Evolutionary conservation across 345 rosid species (phyloP), one percentile per base, ranked within the genome.

Genomic region (Anacardium occidentale): DNA sequence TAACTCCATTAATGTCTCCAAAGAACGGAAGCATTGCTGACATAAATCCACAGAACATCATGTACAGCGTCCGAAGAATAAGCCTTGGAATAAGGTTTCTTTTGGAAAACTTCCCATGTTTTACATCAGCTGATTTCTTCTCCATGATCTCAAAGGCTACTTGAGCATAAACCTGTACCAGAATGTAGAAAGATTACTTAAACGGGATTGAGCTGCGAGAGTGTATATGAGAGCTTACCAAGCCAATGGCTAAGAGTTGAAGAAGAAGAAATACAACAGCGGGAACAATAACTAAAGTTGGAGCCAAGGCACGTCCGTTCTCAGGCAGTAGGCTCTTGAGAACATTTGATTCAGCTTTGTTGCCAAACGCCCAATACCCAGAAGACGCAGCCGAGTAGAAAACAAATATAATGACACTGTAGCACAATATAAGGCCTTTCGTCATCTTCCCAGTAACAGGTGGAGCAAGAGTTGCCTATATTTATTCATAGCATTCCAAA

Each of bases 371-470:
- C 88, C 85, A 91, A 63, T 91, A 93, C 18, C 98, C 98, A 1
- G 98, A 88, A 25, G 87, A 63, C 0, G 97, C 91, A 62, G 87
- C 87, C 0, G 98, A 85, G 85, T 92, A 96, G 83, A 96, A 96
- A 4, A 96, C 93, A 52, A 93, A 72, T 63, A 85, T 74, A 68
- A 90, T 90, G 40, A 90, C 96, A 29, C 81, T 64, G 64, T 93
- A 96, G 72, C 99, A 96, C 90, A 96, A 80, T 15, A 87, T 3
- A 34, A 93, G 91, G 75, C 97, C 99, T 83, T 93, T 96, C 22
- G 89, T 75, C 99, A 96, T 96, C 87, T 96, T 96, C 76, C 99
- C 98, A 0, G 98, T 86, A 37, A 94, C 96, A 51, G 99, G 99
- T 65, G 99, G 98, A 67, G 96, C 97, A 70, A 96, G 78, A 78